Evolutionary conservation across 2,329 filamentous ascomycete genomes (phyloP).

Genomic region (Colletotrichum sp.): DNA sequence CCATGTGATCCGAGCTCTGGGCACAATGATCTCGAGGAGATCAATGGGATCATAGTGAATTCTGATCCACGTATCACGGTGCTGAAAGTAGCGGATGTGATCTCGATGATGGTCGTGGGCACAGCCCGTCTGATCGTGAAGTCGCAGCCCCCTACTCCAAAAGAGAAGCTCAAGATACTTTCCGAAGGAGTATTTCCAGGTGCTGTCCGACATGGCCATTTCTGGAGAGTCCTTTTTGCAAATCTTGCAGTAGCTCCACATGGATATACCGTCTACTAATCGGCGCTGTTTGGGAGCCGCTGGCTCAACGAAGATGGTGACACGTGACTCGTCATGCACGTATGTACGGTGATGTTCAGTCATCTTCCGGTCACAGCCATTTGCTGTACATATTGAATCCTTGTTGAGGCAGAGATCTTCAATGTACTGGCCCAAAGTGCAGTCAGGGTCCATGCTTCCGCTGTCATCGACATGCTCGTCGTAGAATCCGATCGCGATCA

Average conservation of each 20-base stretch:
- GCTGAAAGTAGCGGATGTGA: conserved; percentile 91
- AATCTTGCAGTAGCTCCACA: conserved; percentile 97
- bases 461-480: conserved; percentile 77
- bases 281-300: conserved; percentile 52
- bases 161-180: conserved; percentile 98
- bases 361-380: conserved; percentile 88
- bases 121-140: conserved; percentile 73
- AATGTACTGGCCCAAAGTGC: conserved; percentile 92
- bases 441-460: conserved; percentile 79
- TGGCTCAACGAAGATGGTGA: conserved; percentile 85
- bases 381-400: conserved; percentile 78
- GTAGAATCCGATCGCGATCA: conserved; percentile 93
- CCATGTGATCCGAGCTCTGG: conserved; percentile 90
- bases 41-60: conserved; percentile 94
- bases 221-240: conserved; percentile 91
- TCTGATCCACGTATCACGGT: conserved; percentile 82
- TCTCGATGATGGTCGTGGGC: conserved; percentile 92
- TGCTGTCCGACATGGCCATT: conserved; percentile 89
- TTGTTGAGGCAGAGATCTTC: conserved; percentile 85
- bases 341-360: conserved; percentile 94
- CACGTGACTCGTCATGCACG: conserved; percentile 92
- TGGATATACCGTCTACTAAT: conserved; percentile 73
- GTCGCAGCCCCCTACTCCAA: conserved; percentile 85
- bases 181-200: conserved; percentile 98
- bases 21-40: conserved; percentile 92